A percentile compares a stretch with the other conserved stretches of the same genome.
Conservation (phyloP, 1,284 basidiomycete species). For the Kalmanozyma brasiliensis region DNA sequence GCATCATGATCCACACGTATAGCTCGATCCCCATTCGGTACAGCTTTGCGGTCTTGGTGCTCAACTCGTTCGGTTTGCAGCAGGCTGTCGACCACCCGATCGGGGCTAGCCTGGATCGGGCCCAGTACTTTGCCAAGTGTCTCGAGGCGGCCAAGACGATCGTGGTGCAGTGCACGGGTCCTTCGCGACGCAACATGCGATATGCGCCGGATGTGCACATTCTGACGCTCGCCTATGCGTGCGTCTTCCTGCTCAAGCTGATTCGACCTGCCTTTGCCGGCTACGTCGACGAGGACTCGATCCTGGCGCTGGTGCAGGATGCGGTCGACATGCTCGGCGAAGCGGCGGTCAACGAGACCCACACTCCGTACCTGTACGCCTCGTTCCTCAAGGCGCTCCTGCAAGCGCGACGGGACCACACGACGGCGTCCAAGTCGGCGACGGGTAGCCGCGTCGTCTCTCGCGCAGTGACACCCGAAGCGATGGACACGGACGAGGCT, state of each 20-base stretch:
- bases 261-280: slow-evolving; percentile 82
- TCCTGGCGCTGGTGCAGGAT: slow-evolving; percentile 79
- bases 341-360: slow-evolving; percentile 61
- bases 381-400: slow-evolving; percentile 60
- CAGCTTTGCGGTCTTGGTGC: slow-evolving; percentile 65
- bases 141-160: slow-evolving; percentile 63
- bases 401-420: slow-evolving; percentile 56
- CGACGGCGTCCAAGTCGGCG: slow-evolving; percentile 38
- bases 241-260: slow-evolving; percentile 74
- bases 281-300: slow-evolving; percentile 76
- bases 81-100: slow-evolving; percentile 79
- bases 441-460: slow-evolving; percentile 40
- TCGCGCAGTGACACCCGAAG: slow-evolving; percentile 38
- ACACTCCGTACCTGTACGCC: slow-evolving; percentile 62
- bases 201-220: slow-evolving; percentile 92
- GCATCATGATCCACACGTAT: slow-evolving; percentile 58
- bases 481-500: slow-evolving; percentile 9
- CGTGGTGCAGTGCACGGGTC: slow-evolving; percentile 50
- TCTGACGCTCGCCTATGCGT: slow-evolving; percentile 88
- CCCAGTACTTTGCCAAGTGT: slow-evolving; percentile 66
- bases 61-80: slow-evolving; percentile 95
- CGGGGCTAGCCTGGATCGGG: slow-evolving; percentile 59
- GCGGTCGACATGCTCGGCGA: slow-evolving; percentile 74
- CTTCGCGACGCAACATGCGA: slow-evolving; percentile 72
- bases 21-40: slow-evolving; percentile 60